Conservation (phyloP, 345 rosid species). For the Bretschneidera sinensis region DNA sequence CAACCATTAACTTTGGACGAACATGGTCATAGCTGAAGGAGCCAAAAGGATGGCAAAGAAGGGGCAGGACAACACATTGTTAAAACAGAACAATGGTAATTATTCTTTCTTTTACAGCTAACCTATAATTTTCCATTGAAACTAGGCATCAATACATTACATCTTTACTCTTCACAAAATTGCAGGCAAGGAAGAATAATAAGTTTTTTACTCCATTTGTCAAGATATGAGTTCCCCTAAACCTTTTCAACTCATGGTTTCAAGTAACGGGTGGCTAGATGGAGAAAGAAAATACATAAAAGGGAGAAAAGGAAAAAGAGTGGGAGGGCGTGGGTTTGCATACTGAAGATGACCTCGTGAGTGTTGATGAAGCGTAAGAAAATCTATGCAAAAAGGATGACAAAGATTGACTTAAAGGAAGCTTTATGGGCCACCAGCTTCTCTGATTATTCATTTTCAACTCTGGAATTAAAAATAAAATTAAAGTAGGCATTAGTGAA, state of each 20-base stretch:
- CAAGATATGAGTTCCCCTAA: too few relatives aligned
- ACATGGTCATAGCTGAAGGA: conserved; percentile 47
- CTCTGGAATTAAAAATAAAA: too few relatives aligned
- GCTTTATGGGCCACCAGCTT: not conserved
- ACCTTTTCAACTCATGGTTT: too few relatives aligned
- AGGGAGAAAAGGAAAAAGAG: not conserved
- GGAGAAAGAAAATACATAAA: not conserved
- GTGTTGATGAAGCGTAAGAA: too few relatives aligned
- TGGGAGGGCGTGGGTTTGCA: not conserved
- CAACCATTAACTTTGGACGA: conserved; percentile 11
- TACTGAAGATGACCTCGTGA: too few relatives aligned
- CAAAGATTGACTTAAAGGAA: not conserved
- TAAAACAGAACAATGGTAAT: conserved; percentile 36
- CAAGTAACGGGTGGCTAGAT: not conserved
- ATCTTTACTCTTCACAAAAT: conserved; percentile 1
- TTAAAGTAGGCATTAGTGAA: too few relatives aligned
- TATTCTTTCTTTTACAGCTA: conserved; percentile 6
- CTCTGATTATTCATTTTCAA: too few relatives aligned
- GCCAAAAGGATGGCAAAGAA: conserved; percentile 49
- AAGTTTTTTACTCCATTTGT: not conserved
- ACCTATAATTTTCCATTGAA: not conserved
- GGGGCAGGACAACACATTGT: conserved; percentile 18
- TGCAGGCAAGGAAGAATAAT: conserved; percentile 40
- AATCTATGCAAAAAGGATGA: not conserved
- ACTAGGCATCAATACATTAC: not conserved